Conservation (phyloP, 2,329 filamentous ascomycete genomes). For the Aspergillus brasiliensis region DNA sequence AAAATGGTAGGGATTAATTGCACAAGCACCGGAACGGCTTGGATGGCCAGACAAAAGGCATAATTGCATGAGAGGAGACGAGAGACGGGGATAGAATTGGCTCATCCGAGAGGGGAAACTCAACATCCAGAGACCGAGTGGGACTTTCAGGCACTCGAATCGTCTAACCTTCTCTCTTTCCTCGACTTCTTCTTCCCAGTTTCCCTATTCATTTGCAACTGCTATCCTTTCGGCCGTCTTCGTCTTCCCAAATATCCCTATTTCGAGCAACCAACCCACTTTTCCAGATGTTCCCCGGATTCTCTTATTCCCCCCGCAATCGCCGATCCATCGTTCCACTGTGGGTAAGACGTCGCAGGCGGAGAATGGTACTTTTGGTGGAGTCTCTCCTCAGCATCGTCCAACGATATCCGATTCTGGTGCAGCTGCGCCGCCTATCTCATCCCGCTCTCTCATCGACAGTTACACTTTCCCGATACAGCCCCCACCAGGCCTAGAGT, state of each 20-base stretch:
- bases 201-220: background rate
- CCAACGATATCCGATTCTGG: slow-evolving; percentile 14
- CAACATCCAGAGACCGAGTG: too few species aligned
- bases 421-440: background rate
- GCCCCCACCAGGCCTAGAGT: slow-evolving; percentile 12
- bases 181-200: too few species aligned
- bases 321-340: slow-evolving; percentile 20
- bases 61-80: background rate
- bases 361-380: slow-evolving; percentile 2
- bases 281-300: slow-evolving; percentile 18
- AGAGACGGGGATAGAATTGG: background rate
- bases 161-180: too few species aligned
- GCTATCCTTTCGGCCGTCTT: too few species aligned
- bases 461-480: slow-evolving; percentile 3
- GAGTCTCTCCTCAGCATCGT: slow-evolving; percentile 3
- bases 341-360: slow-evolving; percentile 11
- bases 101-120: background rate
- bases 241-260: background rate
- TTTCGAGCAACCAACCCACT: background rate
- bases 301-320: slow-evolving; percentile 13
- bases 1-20: background rate
- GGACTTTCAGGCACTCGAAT: too few species aligned
- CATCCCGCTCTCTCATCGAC: slow-evolving; percentile 3
- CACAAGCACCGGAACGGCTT: background rate
- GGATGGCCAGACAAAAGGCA: background rate